Percentiles rank a stretch among this genome's conserved stretches.
These are phyloP conservation scores for Tulasnella sp. DNA, from an alignment of 768 basidiomycete genomes.

Conservation along the genomic window DNA sequence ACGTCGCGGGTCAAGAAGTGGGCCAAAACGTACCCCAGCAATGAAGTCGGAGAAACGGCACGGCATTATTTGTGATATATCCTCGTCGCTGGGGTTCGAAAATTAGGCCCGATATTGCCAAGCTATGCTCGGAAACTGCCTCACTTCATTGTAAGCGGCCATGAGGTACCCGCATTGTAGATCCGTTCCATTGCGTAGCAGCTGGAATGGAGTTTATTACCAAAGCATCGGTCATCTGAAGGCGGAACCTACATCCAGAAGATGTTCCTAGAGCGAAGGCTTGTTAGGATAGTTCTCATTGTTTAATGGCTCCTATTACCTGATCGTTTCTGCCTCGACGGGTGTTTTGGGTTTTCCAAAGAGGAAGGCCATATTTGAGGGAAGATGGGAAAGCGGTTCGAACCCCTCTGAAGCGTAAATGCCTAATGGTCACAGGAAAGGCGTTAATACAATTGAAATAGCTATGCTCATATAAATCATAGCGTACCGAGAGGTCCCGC, in stretches of 20 bases:
- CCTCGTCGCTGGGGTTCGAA: constrained; percentile 17
- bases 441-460: not conserved
- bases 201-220: not conserved
- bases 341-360: not conserved
- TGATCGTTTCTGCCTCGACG: not conserved
- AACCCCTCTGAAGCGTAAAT: constrained; percentile 21
- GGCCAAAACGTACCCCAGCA: constrained; percentile 11
- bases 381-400: constrained; percentile 20
- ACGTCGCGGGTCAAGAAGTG: not conserved
- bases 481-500: not conserved
- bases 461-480: not conserved
- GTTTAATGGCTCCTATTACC: not conserved
- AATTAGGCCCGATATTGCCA: not conserved
- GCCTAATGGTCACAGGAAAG: not conserved
- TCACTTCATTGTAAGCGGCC: constrained; percentile 15
- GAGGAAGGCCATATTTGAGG: not conserved
- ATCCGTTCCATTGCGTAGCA: constrained; percentile 26
- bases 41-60: constrained; percentile 22
- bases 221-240: not conserved
- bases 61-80: constrained; percentile 29
- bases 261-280: constrained; percentile 2
- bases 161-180: constrained; percentile 13
- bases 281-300: not conserved
- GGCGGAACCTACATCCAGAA: constrained; percentile 28
- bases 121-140: not conserved